These are phyloP conservation scores for Metarhizium brunneum DNA, from an alignment of 2,329 filamentous ascomycete species.

Conservation along the genomic window DNA sequence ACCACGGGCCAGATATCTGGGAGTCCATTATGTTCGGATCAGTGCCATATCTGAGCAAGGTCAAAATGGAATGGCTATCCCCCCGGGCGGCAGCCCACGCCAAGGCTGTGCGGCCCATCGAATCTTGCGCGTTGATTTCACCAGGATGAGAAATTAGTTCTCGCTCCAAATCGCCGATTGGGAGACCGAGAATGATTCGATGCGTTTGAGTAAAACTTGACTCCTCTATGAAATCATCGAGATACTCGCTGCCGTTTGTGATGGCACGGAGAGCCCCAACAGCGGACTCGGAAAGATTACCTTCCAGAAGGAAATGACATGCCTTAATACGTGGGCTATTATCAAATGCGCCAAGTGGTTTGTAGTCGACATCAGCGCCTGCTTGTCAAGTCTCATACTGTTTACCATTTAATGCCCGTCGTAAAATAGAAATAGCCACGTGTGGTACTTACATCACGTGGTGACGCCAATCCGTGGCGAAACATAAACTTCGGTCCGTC, in stretches of 20 bases:
- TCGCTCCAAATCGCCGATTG: conserved; percentile 6
- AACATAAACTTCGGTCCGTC: too few species aligned
- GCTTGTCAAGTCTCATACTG: conserved; percentile 19
- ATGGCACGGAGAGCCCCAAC: conserved; percentile 11
- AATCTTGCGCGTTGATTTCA: conserved; percentile 9
- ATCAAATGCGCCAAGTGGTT: conserved; percentile 8
- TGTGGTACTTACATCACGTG: conserved; percentile 19
- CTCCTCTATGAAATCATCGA: conserved; percentile 12
- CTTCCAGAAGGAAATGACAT: conserved; percentile 14
- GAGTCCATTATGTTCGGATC: conserved; percentile 14
- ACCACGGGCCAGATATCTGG: conserved; percentile 12
- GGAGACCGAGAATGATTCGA: conserved; percentile 11
- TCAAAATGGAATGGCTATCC: conserved; percentile 7
- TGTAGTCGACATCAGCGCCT: conserved; percentile 21
- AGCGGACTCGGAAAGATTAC: conserved; percentile 7
- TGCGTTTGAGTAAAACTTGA: conserved; percentile 10
- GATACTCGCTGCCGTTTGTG: conserved; percentile 12
- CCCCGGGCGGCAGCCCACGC: conserved; percentile 13
- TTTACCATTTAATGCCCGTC: conserved; percentile 23
- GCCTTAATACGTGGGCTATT: conserved; percentile 13
- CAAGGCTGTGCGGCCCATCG: conserved; percentile 12
- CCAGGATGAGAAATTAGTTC: conserved; percentile 8
- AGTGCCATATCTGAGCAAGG: conserved; percentile 8
- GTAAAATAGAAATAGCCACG: conserved; percentile 23
- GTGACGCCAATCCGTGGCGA: too few species aligned